Evolutionary conservation across 495 filamentous ascomycete genomes (phyloP).

Genomic region (Amphirosellinia nigrospora): DNA sequence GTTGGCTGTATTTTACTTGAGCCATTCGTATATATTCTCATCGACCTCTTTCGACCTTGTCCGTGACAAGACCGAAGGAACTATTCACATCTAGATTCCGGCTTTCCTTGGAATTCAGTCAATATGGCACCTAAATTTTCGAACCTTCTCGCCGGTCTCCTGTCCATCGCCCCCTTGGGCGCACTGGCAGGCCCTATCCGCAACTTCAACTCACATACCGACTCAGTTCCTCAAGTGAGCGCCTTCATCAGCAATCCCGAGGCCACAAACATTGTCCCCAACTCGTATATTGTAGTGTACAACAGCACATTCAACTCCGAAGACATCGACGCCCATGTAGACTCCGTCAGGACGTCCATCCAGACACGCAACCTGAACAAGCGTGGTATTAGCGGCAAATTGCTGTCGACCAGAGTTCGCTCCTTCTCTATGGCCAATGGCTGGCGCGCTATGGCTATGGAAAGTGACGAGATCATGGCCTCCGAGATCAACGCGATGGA

Average conservation of each 20-base stretch:
- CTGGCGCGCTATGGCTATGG: constrained; percentile 56
- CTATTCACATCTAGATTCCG: not conserved
- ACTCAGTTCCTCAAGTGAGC: constrained; percentile 41
- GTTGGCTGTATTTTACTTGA: not conserved
- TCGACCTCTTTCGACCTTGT: not conserved
- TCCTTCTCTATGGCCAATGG: constrained; percentile 47
- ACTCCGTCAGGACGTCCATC: constrained; percentile 48
- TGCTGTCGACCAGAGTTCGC: constrained; percentile 49
- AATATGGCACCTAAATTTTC: constrained; percentile 41
- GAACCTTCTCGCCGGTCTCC: constrained; percentile 40
- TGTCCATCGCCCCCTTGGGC: constrained; percentile 40
- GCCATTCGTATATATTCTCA: constrained; percentile 6
- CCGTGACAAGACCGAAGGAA: constrained; percentile 18
- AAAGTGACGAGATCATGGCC: constrained; percentile 55
- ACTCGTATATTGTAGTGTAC: constrained; percentile 59
- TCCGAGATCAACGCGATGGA: constrained; percentile 50
- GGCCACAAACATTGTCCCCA: constrained; percentile 46
- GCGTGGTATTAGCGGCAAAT: constrained; percentile 47
- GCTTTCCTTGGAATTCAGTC: not conserved
- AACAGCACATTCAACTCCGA: constrained; percentile 50
- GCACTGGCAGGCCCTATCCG: constrained; percentile 30
- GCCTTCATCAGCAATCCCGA: constrained; percentile 53
- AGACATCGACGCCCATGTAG: constrained; percentile 48
- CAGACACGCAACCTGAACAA: constrained; percentile 55
- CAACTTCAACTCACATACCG: constrained; percentile 15